Evolutionary conservation across 2,329 filamentous ascomycete species (phyloP), one percentile per base, ranked within the genome.

Genomic region (Colletotrichum plurivorum): DNA sequence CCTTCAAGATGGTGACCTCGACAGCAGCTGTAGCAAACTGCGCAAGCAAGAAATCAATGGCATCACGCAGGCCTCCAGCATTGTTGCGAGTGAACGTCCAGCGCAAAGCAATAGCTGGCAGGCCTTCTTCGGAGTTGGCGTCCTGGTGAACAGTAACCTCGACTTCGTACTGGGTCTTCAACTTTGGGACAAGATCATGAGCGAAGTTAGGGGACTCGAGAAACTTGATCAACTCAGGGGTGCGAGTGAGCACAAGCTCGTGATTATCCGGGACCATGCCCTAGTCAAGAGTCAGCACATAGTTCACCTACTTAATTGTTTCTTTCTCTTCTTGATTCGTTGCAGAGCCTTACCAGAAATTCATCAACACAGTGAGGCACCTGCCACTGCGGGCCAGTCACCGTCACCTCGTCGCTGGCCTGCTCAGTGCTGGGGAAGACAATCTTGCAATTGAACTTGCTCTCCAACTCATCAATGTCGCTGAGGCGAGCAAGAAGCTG

Each of bases 391-490:
- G 96, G 96, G 5, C 96, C 96, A 71, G 94, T 97, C 67, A 99
- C 94, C 18, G 93, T 97, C 61, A 99, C 94, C 77, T 97, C 93
- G 77, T 99, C 96, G 78, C 95, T 98, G 22, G 96, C 96, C 81
- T 97, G 93, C 80, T 99, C 96, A 10, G 96, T 98, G 82, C 95
- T 97, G 8, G 96, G 96, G 78, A 99, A 99, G 74, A 94, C 93
- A 77, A 99, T 97, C 85, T 98, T 98, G 90, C 96, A 99, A 81
- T 98, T 98, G 92, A 95, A 98, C 83, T 97, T 98, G 87, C 97
- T 97, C 84, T 99, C 96, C 59, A 99, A 87, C 74, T 96, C 94
- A 73, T 98, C 95, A 67, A 99, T 94, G 77, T 98, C 94, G 52
- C 89, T 85, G 72, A 98, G 91, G 69, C 95, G 94, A 69, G 93